Evolutionary conservation across 2,329 filamentous ascomycete species (phyloP).

Genomic region (Nothophaeocryptopus gaeumannii): DNA sequence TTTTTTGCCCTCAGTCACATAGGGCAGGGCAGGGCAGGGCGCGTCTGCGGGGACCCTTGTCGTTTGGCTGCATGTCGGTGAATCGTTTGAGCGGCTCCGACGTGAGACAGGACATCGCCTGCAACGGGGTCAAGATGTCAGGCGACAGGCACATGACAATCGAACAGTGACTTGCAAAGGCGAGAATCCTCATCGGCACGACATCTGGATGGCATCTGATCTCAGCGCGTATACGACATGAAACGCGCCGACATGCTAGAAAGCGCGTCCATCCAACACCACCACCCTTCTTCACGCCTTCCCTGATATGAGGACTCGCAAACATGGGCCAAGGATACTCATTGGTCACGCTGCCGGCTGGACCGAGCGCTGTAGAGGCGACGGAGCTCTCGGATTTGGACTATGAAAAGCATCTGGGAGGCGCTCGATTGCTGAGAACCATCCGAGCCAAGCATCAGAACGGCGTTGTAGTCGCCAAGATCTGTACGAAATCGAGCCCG

Average conservation of each 20-base stretch:
- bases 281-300: neutral
- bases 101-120: no score
- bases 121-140: neutral
- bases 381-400: constrained; percentile 85
- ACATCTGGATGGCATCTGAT: no score
- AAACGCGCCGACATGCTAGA: neutral
- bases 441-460: constrained; percentile 86
- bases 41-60: no score
- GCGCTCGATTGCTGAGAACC: constrained; percentile 93
- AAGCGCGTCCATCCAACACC: neutral
- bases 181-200: no score
- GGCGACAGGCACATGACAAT: neutral
- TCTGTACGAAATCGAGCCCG: constrained; percentile 80
- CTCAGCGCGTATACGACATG: neutral
- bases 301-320: constrained; percentile 1
- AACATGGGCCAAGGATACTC: constrained; percentile 89
- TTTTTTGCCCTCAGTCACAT: no score
- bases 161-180: neutral
- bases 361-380: constrained; percentile 88
- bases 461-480: constrained; percentile 89
- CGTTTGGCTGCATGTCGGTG: no score
- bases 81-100: no score
- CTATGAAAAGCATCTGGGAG: constrained; percentile 89
- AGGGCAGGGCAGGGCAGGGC: no score
- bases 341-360: constrained; percentile 86